Evolutionary conservation across 1,139 yeast species (phyloP), one percentile per base, ranked within the genome.

Genomic region (Sugiyamaella pinicola): DNA sequence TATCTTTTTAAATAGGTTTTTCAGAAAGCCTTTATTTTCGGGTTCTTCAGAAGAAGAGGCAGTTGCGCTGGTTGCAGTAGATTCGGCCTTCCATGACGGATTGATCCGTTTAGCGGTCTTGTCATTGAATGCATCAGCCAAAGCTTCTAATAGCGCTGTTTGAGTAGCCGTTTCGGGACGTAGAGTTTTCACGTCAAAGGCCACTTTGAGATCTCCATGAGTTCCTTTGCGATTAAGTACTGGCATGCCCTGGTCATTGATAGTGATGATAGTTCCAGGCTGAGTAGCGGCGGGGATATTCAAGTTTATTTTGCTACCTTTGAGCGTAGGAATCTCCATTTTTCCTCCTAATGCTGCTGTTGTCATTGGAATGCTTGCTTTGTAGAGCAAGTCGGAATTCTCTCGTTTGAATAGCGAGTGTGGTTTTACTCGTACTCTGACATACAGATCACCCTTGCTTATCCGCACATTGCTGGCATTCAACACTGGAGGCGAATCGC

Each of bases 281-380:
- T 88, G 95, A 1, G 96, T 88, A 1, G 96, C 98, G 0, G 88
- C 75, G 48, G 95, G 84, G n/a, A 95, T 83, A 69, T 84, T 87
- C 54, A 93, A 73, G 68, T 90, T 85, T 56, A 95, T 75, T 43
- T 67, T 69, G 5, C 38, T 43, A 4, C 70, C 70, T 43, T 79
- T 77, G 33, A 93, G 79, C 0, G 98, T 91, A 35, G 98, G 98
- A 12, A 93, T 83, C 45, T 85, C 81, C 26, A 93, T 79, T 51
- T 82, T 84, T 33, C 99, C 99, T 55, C 99, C 99, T 47, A 93
- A 76, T 0, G 96, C 93, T 1, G 99, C 99, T 0, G 99, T 93
- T 1, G 99, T 93, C 84, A 90, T 87, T 47, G 95, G 85, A 52
- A 93, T 83, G 44, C 82, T 82, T 49, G 84, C 82, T 34, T 77